These are phyloP conservation scores for Calonectria naviculata DNA, from an alignment of 2,329 filamentous ascomycete genomes.

Conservation along the genomic window DNA sequence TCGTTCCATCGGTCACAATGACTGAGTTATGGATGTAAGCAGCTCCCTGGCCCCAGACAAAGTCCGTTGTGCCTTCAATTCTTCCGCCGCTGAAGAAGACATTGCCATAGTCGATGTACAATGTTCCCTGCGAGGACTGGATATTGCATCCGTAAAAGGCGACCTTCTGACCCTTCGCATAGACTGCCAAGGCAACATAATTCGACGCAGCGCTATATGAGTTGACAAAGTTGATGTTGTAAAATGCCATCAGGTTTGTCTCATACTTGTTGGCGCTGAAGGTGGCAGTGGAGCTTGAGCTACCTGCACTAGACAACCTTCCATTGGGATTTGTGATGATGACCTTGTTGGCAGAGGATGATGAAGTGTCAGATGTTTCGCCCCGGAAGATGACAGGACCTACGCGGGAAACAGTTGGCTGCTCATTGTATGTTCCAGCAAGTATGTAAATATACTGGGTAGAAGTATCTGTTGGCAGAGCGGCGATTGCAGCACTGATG, in stretches of 20 bases:
- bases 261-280: conserved; percentile 43
- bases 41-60: conserved; percentile 36
- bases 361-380: conserved; percentile 54
- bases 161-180: conserved; percentile 50
- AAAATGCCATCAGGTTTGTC: conserved; percentile 41
- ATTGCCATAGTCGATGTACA: conserved; percentile 37
- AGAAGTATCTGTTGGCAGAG: conserved; percentile 43
- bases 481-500: conserved; percentile 50
- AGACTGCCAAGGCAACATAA: conserved; percentile 36
- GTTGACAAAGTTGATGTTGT: conserved; percentile 45
- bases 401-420: conserved; percentile 50
- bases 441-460: conserved; percentile 56
- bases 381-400: conserved; percentile 56
- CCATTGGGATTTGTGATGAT: conserved; percentile 50
- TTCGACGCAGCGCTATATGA: conserved; percentile 25
- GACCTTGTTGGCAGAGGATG: conserved; percentile 68
- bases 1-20: conserved; percentile 26
- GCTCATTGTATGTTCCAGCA: conserved; percentile 57
- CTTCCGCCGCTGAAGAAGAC: conserved; percentile 34
- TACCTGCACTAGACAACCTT: conserved; percentile 25
- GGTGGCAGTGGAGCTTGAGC: conserved; percentile 33
- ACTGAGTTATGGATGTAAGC: conserved; percentile 39
- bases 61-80: conserved; percentile 33
- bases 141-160: conserved; percentile 52
- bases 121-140: conserved; percentile 31